A percentile compares a stretch with the other conserved stretches of the same genome.
These are phyloP conservation scores for Trifolium dubium DNA, from an alignment of 306 rosid species.

Conservation along the genomic window DNA sequence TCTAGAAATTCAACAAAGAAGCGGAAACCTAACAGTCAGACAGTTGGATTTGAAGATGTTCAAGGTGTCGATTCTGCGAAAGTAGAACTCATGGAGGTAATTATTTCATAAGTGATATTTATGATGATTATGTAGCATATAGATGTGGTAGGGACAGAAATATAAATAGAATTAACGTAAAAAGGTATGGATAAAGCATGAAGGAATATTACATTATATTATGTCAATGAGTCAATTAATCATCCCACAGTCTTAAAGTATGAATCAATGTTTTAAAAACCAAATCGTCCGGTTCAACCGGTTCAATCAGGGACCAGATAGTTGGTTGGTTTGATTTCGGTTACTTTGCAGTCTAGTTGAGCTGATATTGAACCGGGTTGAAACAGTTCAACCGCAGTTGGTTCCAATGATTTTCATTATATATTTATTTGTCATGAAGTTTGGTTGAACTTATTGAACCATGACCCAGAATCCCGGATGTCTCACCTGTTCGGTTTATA, in stretches of 20 bases:
- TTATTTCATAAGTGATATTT: conserved; percentile 20
- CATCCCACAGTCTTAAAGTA: background rate
- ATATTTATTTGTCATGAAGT: too few relatives aligned
- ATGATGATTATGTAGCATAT: conserved; percentile 8
- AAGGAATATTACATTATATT: conserved; percentile 9
- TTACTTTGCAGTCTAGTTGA: too few relatives aligned
- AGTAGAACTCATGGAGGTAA: conserved; percentile 96
- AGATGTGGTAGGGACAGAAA: background rate
- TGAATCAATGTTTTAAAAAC: background rate
- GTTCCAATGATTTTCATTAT: too few relatives aligned
- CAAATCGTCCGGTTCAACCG: too few relatives aligned
- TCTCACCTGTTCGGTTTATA: too few relatives aligned
- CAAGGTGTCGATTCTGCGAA: conserved; percentile 96
- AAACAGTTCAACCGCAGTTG: too few relatives aligned
- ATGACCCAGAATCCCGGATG: too few relatives aligned
- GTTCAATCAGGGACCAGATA: too few relatives aligned
- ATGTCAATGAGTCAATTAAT: background rate
- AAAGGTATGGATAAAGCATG: conserved; percentile 2
- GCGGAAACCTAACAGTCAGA: conserved; percentile 63
- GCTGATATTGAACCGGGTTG: too few relatives aligned
- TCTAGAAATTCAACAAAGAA: conserved; percentile 88
- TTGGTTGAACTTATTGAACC: too few relatives aligned
- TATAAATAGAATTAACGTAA: background rate
- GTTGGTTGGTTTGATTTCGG: too few relatives aligned
- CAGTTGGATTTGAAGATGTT: conserved; percentile 89